These are phyloP conservation scores for Pseudocohnilembus persalinus DNA, from an alignment of 169 alveolate species.

Conservation along the genomic window DNA sequence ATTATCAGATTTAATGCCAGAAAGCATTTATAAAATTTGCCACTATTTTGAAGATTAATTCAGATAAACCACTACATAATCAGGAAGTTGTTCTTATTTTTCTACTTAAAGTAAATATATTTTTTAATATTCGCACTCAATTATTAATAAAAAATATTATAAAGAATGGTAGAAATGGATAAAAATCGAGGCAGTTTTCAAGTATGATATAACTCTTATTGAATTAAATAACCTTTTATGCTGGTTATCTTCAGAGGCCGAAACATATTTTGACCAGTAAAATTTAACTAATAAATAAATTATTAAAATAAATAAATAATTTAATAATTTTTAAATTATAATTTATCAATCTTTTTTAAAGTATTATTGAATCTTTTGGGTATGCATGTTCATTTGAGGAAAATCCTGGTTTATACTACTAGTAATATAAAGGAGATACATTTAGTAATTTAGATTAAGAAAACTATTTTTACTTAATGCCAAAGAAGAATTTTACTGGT, in stretches of 20 bases:
- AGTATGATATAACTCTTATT: too few relatives aligned
- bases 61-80: background rate
- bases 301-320: too few relatives aligned
- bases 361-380: background rate
- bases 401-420: background rate
- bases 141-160: too few relatives aligned
- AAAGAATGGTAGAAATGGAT: background rate
- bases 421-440: background rate
- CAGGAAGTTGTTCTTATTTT: background rate
- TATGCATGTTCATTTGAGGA: background rate
- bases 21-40: background rate
- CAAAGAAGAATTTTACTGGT: background rate
- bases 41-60: background rate
- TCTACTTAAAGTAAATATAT: background rate
- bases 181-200: background rate
- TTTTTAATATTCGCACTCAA: background rate
- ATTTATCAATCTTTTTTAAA: too few relatives aligned
- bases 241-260: background rate
- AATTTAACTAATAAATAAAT: too few relatives aligned
- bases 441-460: background rate
- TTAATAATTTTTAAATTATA: too few relatives aligned
- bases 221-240: background rate
- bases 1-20: background rate
- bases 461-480: background rate
- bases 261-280: background rate